Conservation (phyloP, 371 early-diverging fungal species). For the Mucor irregularis region DNA sequence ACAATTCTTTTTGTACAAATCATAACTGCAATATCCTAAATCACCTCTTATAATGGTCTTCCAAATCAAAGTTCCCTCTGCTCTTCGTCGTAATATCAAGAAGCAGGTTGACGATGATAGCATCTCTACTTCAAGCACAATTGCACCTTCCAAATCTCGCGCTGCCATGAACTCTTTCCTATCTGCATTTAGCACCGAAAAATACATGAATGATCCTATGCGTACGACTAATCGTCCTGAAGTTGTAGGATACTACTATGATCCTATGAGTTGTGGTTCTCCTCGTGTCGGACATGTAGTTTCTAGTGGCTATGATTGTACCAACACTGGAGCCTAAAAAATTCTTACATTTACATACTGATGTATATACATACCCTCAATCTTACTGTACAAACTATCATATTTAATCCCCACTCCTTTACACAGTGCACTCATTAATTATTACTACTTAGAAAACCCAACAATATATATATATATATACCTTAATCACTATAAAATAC, state of each 20-base stretch:
- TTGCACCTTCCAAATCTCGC: slow-evolving; percentile 11
- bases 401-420: not conserved
- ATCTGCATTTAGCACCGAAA: slow-evolving; percentile 16
- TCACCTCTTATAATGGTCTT: not conserved
- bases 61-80: not conserved
- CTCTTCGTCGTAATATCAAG: not conserved
- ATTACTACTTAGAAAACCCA: too few species aligned
- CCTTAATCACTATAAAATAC: too few species aligned
- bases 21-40: not conserved
- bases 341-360: too few species aligned
- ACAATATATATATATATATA: too few species aligned
- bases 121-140: slow-evolving; percentile 14
- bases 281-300: not conserved
- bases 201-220: slow-evolving; percentile 38
- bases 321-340: slow-evolving; percentile 32
- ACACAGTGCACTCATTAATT: too few species aligned
- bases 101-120: not conserved
- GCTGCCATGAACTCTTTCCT: slow-evolving; percentile 5
- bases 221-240: slow-evolving; percentile 39
- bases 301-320: slow-evolving; percentile 21
- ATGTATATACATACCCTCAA: not conserved
- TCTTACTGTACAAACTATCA: not conserved
- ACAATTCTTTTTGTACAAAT: not conserved
- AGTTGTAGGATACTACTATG: slow-evolving; percentile 37
- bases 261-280: slow-evolving; percentile 39